Percentiles rank a stretch among this genome's conserved stretches.
phyloP scores from a whole-genome alignment of 1,139 yeast species.

The Yamadazyma blattariae region DNA sequence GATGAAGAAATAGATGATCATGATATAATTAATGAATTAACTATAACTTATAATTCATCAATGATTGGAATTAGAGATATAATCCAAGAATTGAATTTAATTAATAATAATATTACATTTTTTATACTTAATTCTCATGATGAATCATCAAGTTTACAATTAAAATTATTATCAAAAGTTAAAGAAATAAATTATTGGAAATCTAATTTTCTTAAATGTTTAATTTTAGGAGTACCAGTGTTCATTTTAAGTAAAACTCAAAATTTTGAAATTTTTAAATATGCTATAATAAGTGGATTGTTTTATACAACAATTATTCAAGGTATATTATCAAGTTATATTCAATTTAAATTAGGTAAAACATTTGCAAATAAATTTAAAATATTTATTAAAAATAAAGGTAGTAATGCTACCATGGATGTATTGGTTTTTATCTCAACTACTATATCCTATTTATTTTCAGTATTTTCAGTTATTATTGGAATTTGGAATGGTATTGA shows the following conservation, averaged over 20 bases:
- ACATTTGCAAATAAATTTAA: conserved; percentile 64
- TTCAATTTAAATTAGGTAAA: conserved; percentile 66
- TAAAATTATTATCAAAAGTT: conserved; percentile 62
- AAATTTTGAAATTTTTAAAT: conserved; percentile 29
- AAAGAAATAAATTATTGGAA: conserved; percentile 76
- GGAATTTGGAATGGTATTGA: conserved; percentile 38
- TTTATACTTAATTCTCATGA: conserved; percentile 41
- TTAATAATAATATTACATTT: conserved; percentile 31
- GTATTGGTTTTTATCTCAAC: conserved; percentile 85
- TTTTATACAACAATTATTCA: conserved; percentile 63
- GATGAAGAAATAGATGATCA: neutral
- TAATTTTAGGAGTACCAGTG: conserved; percentile 62
- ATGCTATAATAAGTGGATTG: conserved; percentile 45
- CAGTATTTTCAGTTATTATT: conserved; percentile 55
- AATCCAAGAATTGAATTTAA: conserved; percentile 36
- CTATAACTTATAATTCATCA: conserved; percentile 41
- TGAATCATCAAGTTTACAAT: conserved; percentile 56
- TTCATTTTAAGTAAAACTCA: conserved; percentile 52
- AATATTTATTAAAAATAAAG: conserved; percentile 62
- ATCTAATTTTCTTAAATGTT: conserved; percentile 48
- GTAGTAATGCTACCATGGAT: conserved; percentile 86
- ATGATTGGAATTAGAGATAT: conserved; percentile 57
- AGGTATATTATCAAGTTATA: conserved; percentile 56
- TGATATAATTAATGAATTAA: conserved; percentile 31
- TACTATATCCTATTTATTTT: conserved; percentile 71